Evolutionary conservation across 352 stramenopile species (phyloP), one percentile per base, ranked within the genome.

Genomic region (Pelagophyceae sp.): DNA sequence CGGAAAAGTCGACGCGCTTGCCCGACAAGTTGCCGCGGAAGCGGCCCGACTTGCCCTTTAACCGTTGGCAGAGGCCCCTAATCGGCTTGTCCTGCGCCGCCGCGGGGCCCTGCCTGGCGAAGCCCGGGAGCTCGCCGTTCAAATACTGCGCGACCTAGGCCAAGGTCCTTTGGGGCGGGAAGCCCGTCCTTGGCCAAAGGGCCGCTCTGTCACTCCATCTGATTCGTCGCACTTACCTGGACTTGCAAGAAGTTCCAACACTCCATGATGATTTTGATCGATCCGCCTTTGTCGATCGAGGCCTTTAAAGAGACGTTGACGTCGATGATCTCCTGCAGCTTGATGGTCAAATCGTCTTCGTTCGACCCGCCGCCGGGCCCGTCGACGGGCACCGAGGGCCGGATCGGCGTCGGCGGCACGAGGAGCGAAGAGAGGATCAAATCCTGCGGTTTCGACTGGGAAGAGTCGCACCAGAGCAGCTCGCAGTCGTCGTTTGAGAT

Each of bases 1-100:
- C 95, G 0, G 94, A 98, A 79, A 99, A 99, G 81, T 99, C 96
- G 25, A 99, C 96, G 72, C 96, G 91, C 82, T 99, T 99, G 74
- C 96, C 96, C 2, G 88, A 97, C 75, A 99, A 85, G 82, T 99
- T 99, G 32, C 96, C 96, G 72, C 97, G 91, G 84, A 99, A 99
- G 38, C 96, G 92, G 72, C 96, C 97, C 79, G 87, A 84, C 75
- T 91, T 90, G 69, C 86, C 90, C 84, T 99, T 99, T 0, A 99
- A 87, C 2, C 97, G 88, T 83, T 99, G 96, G 81, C 93, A 99
- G 61, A 99, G 82, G 38, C 96, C 94, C 38, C 96, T 90, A 75
- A 99, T 99, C 35, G 94, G 92, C 76, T 97, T 97, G 67, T 91
- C 90, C 0, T 88, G 82, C 31, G 92, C 93, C 54, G 95, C 27